Conservation (phyloP, 352 stramenopile species). For the Thraustochytrium sp. region DNA sequence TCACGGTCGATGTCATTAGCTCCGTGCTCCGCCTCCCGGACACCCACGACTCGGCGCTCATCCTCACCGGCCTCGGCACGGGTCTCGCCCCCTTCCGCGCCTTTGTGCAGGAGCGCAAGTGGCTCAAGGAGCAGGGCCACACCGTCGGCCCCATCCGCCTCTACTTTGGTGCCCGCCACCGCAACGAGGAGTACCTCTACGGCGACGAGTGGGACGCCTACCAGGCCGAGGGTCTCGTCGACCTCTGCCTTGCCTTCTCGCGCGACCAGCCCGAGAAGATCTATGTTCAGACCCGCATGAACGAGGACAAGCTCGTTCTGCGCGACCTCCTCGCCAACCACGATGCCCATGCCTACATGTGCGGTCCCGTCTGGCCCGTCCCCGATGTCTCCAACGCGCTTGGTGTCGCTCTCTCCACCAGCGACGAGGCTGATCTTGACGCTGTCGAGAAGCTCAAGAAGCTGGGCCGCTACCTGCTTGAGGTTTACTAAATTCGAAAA, state of each 20-base stretch:
- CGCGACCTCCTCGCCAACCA: constrained; percentile 66
- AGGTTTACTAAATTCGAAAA: constrained; percentile 64
- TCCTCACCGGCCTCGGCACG: constrained; percentile 79
- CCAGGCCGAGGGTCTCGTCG: constrained; percentile 68
- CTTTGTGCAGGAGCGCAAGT: constrained; percentile 77
- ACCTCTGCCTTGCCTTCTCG: constrained; percentile 74
- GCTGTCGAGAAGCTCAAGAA: constrained; percentile 70
- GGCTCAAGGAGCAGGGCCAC: constrained; percentile 55
- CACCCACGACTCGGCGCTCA: constrained; percentile 77
- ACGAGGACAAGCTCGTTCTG: constrained; percentile 60
- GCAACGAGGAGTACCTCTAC: constrained; percentile 91
- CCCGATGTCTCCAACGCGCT: constrained; percentile 66
- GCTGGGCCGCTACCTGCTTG: constrained; percentile 68
- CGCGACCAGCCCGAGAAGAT: constrained; percentile 77
- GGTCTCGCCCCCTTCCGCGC: constrained; percentile 79
- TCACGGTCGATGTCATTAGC: constrained; percentile 84
- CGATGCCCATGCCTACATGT: constrained; percentile 72
- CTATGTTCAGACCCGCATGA: constrained; percentile 78
- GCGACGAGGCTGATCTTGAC: constrained; percentile 52
- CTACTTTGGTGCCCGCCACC: constrained; percentile 90
- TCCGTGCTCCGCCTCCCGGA: constrained; percentile 88
- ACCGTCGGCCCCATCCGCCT: constrained; percentile 66
- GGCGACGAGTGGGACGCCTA: constrained; percentile 76
- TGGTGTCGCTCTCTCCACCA: constrained; percentile 59
- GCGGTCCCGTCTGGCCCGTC: constrained; percentile 69